Conservation (phyloP, 257 asterid genomes). For the Primulina huaijiensis region DNA sequence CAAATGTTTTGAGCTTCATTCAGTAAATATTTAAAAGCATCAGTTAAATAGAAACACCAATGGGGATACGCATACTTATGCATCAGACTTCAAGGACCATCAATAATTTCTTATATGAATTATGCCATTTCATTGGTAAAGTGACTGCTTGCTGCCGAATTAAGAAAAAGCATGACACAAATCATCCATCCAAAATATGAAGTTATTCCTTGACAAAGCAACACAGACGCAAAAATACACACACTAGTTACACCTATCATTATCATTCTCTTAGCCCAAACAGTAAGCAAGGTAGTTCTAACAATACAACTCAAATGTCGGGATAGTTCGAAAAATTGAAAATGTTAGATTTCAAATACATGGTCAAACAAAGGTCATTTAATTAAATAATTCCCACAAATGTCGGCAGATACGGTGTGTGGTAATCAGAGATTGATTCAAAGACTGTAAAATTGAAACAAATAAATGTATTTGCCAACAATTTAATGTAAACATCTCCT, state of each 20-base stretch:
- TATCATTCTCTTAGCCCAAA: constrained; percentile 22
- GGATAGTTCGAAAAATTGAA: no score
- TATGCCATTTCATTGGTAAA: constrained; percentile 5
- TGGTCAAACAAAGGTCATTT: no score
- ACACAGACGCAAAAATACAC: constrained; percentile 9
- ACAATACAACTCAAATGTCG: neutral
- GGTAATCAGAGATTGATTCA: constrained; percentile 15
- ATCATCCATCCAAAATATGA: constrained; percentile 4
- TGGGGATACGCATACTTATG: no score
- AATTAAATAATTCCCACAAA: neutral
- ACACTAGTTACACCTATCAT: constrained; percentile 6
- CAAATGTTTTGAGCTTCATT: no score
- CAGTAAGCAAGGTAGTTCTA: constrained; percentile 13
- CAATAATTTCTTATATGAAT: neutral
- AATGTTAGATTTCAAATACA: no score
- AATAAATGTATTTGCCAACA: constrained; percentile 14
- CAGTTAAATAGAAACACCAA: no score
- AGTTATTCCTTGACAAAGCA: neutral
- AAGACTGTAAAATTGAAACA: constrained; percentile 3
- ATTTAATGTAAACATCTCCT: constrained; percentile 10
- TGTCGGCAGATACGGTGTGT: neutral
- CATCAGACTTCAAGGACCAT: no score
- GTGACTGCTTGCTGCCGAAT: constrained; percentile 17
- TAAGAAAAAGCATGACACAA: constrained; percentile 17
- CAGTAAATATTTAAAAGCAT: no score